phyloP scores from a whole-genome alignment of 371 early-diverging fungal genomes.

The Mortierella sp. region DNA sequence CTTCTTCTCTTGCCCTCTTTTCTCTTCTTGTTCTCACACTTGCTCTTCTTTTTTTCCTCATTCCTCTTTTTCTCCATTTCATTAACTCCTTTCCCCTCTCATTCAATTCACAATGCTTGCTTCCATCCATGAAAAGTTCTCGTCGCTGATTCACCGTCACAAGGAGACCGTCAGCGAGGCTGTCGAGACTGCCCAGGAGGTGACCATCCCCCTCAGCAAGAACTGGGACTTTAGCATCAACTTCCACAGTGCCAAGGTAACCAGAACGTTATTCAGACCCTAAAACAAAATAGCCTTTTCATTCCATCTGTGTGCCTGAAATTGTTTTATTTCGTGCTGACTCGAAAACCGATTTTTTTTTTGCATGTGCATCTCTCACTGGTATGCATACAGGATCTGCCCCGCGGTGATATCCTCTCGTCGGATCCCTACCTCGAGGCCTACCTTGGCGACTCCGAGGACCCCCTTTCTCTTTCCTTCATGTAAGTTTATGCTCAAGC shows the following conservation, averaged over 20 bases:
- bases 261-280: background rate
- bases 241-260: slow-evolving; percentile 43
- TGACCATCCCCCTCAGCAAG: slow-evolving; percentile 10
- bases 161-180: slow-evolving; percentile 2
- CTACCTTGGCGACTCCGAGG: slow-evolving; percentile 34
- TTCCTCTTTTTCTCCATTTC: too few species aligned
- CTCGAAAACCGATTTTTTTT: background rate
- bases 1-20: background rate
- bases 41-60: background rate
- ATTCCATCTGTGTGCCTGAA: background rate
- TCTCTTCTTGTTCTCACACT: background rate
- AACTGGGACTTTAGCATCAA: slow-evolving; percentile 43
- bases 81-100: background rate
- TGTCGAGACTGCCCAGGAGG: slow-evolving; percentile 13
- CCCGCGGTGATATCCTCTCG: slow-evolving; percentile 42
- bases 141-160: slow-evolving; percentile 11
- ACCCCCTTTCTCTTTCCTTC: slow-evolving; percentile 18
- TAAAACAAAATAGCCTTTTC: background rate
- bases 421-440: slow-evolving; percentile 52
- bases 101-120: slow-evolving; percentile 16
- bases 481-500: slow-evolving; percentile 32
- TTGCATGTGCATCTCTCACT: background rate
- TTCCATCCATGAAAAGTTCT: slow-evolving; percentile 20
- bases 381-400: slow-evolving; percentile 23
- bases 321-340: background rate